Base-by-base conservation (phyloP, 2,329 filamentous ascomycete genomes). In the Coleophoma crateriformis region DNA sequence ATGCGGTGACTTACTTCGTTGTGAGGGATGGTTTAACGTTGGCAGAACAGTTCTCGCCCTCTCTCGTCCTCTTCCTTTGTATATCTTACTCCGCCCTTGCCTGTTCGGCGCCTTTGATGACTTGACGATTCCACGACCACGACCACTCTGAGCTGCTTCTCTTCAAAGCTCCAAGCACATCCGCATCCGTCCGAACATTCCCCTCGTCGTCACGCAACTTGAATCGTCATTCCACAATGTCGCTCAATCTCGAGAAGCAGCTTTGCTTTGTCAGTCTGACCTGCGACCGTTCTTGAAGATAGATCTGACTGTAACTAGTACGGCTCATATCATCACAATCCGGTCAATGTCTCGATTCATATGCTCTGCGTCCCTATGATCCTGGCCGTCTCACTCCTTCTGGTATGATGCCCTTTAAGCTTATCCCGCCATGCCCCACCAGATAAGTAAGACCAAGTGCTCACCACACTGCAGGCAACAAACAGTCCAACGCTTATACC, bases 271-370 rank as follows among this genome's bases (percentile, higher is more conserved):
- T 94, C 81, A 68, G 85, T 69, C 41, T 41, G 41, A 49, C 50
- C 46, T 14, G n/a, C n/a, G 15, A 43, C 34, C 44, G 14, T 38
- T 45, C 15, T 34, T 15, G 20, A 13, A 19, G 20, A 39, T 32
- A 37, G 40, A 15, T 37, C 46, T 43, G 58, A 59, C 46, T 60
- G 12, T 34, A 40, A 58, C 50, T 58, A 94, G 88, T 94, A 94
- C 73, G 88, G 88, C 67, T 80, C 87, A 51, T 92, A 94, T 65
- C 88, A 94, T 69, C 82, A 88, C 64, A 85, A 92, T 68, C 71
- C 79, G 43, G 79, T 87, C 69, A 94, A 94, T 66, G 71, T 91
- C 52, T 76, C 75, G 57, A 91, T 94, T 63, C 88, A 94, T 67
- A 85, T 90, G 72, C 73, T 82, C 51, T 92, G 87, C 65, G 88